Percentiles rank a stretch among this genome's conserved stretches.
Conservation (phyloP, 2,329 filamentous ascomycete species). For the Neofusicoccum umdonicola region DNA sequence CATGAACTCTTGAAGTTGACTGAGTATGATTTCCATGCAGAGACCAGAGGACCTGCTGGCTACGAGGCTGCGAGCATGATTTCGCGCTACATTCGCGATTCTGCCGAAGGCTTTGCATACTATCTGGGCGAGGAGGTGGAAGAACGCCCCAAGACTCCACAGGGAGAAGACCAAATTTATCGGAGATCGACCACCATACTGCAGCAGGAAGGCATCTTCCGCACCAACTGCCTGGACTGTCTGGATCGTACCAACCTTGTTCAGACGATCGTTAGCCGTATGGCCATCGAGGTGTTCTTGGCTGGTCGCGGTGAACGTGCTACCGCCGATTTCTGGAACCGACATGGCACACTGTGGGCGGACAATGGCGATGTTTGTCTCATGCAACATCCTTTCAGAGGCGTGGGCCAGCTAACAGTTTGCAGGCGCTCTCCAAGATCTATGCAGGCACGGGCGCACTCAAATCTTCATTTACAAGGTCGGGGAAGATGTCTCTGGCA, state of each 20-base stretch:
- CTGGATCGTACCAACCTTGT: conserved; percentile 94
- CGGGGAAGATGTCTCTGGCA: conserved; percentile 92
- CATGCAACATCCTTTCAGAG: background rate
- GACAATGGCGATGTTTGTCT: conserved; percentile 80
- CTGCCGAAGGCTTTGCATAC: conserved; percentile 87
- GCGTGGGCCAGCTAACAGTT: background rate
- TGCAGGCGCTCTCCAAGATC: conserved; percentile 73
- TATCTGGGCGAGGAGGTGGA: conserved; percentile 75
- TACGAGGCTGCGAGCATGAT: conserved; percentile 92
- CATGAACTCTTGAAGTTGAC: conserved; percentile 76
- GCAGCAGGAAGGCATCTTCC: conserved; percentile 92
- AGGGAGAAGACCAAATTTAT: conserved; percentile 35
- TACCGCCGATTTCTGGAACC: conserved; percentile 80
- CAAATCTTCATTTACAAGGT: conserved; percentile 90
- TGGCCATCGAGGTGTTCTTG: conserved; percentile 85
- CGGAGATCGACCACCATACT: conserved; percentile 64
- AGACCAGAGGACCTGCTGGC: conserved; percentile 80
- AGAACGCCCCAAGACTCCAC: conserved; percentile 47
- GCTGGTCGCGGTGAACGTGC: conserved; percentile 67
- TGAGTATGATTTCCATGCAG: conserved; percentile 94
- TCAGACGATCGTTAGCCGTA: conserved; percentile 91
- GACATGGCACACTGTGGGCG: conserved; percentile 91
- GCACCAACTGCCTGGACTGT: conserved; percentile 95
- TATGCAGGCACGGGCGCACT: conserved; percentile 95
- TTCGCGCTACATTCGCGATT: conserved; percentile 70